These are phyloP conservation scores for Pseudonectria foliicola DNA, from an alignment of 2,329 filamentous ascomycete species.

Conservation along the genomic window DNA sequence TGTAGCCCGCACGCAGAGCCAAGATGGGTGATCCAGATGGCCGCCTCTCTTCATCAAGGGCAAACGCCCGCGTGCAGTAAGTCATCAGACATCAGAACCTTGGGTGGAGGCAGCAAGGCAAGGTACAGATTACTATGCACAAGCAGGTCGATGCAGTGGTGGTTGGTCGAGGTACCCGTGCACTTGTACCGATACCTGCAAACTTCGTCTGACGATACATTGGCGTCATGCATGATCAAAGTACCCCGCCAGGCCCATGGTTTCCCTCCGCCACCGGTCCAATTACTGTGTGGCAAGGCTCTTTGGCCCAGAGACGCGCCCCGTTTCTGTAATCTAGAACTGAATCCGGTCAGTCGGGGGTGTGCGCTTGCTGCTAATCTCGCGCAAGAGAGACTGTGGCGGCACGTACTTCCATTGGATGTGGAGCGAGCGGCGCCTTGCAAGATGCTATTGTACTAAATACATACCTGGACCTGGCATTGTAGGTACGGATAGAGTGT, in stretches of 20 bases:
- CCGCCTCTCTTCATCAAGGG: no score
- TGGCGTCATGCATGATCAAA: constrained; percentile 26
- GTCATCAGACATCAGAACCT: no score
- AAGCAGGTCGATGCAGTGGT: no score
- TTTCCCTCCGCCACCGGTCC: constrained; percentile 8
- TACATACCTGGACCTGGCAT: no score
- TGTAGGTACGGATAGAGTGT: no score
- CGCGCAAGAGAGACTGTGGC: constrained; percentile 1
- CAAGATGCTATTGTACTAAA: no score
- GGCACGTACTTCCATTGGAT: constrained; percentile 1
- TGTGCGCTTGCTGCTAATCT: constrained; percentile 7
- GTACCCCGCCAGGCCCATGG: constrained; percentile 22
- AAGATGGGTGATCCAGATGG: no score
- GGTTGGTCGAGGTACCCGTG: constrained; percentile 19
- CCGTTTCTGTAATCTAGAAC: constrained; percentile 18
- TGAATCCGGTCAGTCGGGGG: constrained; percentile 7
- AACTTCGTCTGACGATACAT: constrained; percentile 31
- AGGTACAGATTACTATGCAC: no score
- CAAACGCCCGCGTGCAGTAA: no score
- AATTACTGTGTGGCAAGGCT: constrained; percentile 10
- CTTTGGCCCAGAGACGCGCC: constrained; percentile 8
- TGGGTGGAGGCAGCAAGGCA: no score
- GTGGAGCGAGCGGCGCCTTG: neutral
- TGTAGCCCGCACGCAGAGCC: no score
- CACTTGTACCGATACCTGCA: constrained; percentile 25